Base-by-base conservation (phyloP, 805 yeast species). In the Wickerhamomyces canadensis region DNA sequence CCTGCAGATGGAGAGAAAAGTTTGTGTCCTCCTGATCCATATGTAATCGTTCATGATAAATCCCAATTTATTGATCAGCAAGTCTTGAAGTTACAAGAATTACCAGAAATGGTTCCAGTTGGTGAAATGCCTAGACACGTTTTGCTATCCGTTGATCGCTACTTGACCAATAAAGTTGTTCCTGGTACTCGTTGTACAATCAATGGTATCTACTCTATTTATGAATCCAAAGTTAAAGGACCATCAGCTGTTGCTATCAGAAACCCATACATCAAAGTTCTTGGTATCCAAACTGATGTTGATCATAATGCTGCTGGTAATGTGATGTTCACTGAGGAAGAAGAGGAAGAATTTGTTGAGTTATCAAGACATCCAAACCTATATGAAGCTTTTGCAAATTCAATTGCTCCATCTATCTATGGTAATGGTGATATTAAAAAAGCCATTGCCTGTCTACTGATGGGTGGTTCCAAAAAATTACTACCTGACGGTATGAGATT, bases 81-180 rank as follows among this genome's bases (percentile, higher is more conserved):
- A 62, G 79, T 83, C 22, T 71, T 93, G 53, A 93, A 93, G 60
- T 70, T 93, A 39, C 99, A 93, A 61, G 98, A 93, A 59, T 72
- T 93, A n/a, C 97, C 98, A 11, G 99, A 93, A 59, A 85, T 85
- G 81, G 97, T 93, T 2, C 99, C 98, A 2, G 95, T 93, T 21
- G 98, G 99, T 48, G 99, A 93, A 64, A 82, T 93, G 87, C 99
- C 99, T 8, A 77, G 99, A 49, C 95, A 93, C 54, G 81, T 93
- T 28, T 56, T 86, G 41, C 69, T 93, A 45, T 84, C 93, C 30
- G 86, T 87, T 24, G 98, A 93, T 59, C 74, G 98, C 43, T 85
- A 84, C 51, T 67, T 93, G 56, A 83, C 96, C 19, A 93, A 93
- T 63, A 78, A 75, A 45, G 88, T 93, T 22, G 84, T 91, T 28